Evolutionary conservation across 495 filamentous ascomycete genomes (phyloP), one percentile per base, ranked within the genome.

Genomic region (Xylaria acuta): DNA sequence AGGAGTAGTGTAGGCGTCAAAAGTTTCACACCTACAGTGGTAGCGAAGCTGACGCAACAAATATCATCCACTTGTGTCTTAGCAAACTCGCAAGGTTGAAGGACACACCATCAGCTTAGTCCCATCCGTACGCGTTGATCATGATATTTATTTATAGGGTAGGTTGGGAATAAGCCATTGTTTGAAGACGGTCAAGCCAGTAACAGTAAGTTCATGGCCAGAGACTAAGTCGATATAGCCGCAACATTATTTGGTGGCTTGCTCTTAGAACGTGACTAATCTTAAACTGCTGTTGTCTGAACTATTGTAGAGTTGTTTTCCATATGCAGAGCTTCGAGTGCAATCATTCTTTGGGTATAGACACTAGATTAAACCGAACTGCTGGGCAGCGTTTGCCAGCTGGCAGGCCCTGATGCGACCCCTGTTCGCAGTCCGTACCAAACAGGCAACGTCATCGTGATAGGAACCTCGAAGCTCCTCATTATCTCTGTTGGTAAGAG

Each of bases 1-100:
- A 73, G 89, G 89, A 22, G 79, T 88, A 64, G 81, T 89, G 41
- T 88, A 81, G 67, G 7, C 40, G 22, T 60, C 30, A 32, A 5
- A 47, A 18, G 8, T 20, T 8, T 14, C 32, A 25, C 8, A 5
- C 8, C 3, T 40, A 67, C 4, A 32, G 11, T 27, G 32, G 9
- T 16, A 51, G 45, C 32, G 32, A 8, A 49, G 63, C n/a, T 36
- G 22, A 27, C 60, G 38, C 34, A 20, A 49, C 25, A 27, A 49
- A 36, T 14, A 47, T 4, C 41, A 34, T 45, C n/a, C 47, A 18
- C 38, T 40, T 22, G 7, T 41, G 56, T 60, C 32, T n/a, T 22
- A n/a, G 30, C n/a, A 38, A 60, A 60, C 34, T 32, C 16, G 30
- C 11, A 3, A 60, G 58, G 20, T 8, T 36, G 8, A 8, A 7